These are phyloP conservation scores for Skeletonema costatum DNA, from an alignment of 108 stramenopile genomes.

Conservation along the genomic window DNA sequence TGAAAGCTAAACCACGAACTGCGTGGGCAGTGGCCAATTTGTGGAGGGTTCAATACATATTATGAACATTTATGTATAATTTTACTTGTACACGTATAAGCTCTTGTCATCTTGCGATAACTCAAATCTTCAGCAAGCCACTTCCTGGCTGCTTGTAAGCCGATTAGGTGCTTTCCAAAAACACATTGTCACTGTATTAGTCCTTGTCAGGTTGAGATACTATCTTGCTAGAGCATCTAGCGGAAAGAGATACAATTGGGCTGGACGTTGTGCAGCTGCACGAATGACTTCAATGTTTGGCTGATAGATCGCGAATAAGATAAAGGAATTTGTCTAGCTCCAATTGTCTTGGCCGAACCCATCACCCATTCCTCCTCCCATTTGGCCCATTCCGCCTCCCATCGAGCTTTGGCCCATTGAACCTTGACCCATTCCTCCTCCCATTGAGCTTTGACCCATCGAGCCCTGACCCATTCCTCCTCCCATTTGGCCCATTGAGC, in stretches of 20 bases:
- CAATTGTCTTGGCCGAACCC: not conserved
- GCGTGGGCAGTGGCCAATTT: no score
- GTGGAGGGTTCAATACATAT: not conserved
- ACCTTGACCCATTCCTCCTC: not conserved
- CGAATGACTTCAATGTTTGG: no score
- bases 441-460: not conserved
- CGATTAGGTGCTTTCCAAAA: not conserved
- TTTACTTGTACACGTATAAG: not conserved
- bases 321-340: not conserved
- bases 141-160: not conserved
- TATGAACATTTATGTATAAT: not conserved
- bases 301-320: no score
- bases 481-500: not conserved
- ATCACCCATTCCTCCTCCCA: not conserved
- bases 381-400: not conserved
- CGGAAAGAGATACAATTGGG: no score
- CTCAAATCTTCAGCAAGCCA: not conserved
- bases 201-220: no score
- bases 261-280: no score
- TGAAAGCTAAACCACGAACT: no score
- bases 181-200: not conserved
- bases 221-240: no score
- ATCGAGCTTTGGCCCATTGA: not conserved
- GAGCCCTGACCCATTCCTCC: not conserved
- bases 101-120: not conserved